Percentiles rank a stretch among this genome's conserved stretches.
These are phyloP conservation scores for Aphanoascus verrucosus DNA, from an alignment of 2,329 filamentous ascomycete genomes.

Conservation along the genomic window DNA sequence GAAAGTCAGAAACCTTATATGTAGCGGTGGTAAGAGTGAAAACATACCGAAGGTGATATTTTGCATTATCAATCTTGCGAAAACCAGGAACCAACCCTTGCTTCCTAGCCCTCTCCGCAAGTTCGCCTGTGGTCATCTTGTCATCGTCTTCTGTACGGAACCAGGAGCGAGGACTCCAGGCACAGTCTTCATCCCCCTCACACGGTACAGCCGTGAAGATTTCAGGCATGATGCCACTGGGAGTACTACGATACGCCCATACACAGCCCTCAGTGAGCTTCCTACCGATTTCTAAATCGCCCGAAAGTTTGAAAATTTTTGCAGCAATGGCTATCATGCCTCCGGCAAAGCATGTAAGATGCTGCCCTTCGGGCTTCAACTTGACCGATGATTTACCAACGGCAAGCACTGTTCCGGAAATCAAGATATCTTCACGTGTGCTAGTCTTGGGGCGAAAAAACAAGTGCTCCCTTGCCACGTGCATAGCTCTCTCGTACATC, in stretches of 20 bases:
- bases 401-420: conserved; percentile 48
- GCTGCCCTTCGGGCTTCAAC: conserved; percentile 38
- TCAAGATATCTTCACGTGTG: conserved; percentile 56
- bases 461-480: conserved; percentile 59
- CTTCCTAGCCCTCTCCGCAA: conserved; percentile 7
- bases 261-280: conserved; percentile 47
- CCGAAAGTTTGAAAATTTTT: conserved; percentile 40
- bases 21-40: not conserved
- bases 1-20: not conserved
- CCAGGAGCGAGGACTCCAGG: conserved; percentile 9
- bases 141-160: not conserved
- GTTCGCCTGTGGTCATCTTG: conserved; percentile 10
- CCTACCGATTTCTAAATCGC: conserved; percentile 41
- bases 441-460: conserved; percentile 67
- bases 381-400: conserved; percentile 25
- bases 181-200: conserved; percentile 12
- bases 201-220: conserved; percentile 37
- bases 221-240: conserved; percentile 47
- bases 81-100: conserved; percentile 15
- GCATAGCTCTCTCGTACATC: conserved; percentile 59
- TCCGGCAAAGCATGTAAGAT: conserved; percentile 45
- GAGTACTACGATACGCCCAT: conserved; percentile 43
- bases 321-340: conserved; percentile 48
- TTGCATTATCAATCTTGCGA: conserved; percentile 4
- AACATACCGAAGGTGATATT: conserved; percentile 16